A percentile compares a stretch with the other conserved stretches of the same genome.
Evolutionary conservation across 2,329 filamentous ascomycete species (phyloP).

Genomic region (Colletotrichum caudatum): DNA sequence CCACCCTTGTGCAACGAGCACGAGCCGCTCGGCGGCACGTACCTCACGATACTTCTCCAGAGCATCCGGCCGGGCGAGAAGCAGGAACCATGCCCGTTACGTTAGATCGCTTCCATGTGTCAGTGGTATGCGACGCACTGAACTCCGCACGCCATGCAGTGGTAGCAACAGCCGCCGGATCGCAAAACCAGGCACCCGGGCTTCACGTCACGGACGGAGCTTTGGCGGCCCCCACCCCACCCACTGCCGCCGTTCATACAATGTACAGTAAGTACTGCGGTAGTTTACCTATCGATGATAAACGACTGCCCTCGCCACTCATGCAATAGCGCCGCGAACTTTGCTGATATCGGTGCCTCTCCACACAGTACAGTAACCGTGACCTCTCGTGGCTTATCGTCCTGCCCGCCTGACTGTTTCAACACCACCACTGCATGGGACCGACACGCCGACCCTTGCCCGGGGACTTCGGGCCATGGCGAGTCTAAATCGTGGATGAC

Average conservation of each 20-base stretch:
- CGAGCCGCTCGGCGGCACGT: slow-evolving; percentile 13
- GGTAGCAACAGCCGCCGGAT: slow-evolving; percentile 20
- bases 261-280: no score
- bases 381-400: slow-evolving; percentile 17
- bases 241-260: neutral
- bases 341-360: slow-evolving; percentile 22
- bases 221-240: neutral
- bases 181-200: slow-evolving; percentile 25
- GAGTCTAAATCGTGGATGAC: slow-evolving; percentile 33
- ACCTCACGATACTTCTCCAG: slow-evolving; percentile 16
- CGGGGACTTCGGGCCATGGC: slow-evolving; percentile 7
- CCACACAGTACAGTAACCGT: slow-evolving; percentile 9
- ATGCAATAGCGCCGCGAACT: slow-evolving; percentile 28
- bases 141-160: slow-evolving; percentile 4
- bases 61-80: slow-evolving; percentile 11
- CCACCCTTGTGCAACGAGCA: slow-evolving; percentile 1
- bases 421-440: slow-evolving; percentile 20
- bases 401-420: slow-evolving; percentile 35
- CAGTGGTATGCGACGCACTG: slow-evolving; percentile 34
- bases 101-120: slow-evolving; percentile 34
- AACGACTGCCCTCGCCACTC: slow-evolving; percentile 25
- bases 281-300: neutral
- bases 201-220: slow-evolving; percentile 28
- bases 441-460: slow-evolving; percentile 35
- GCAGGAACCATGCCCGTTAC: slow-evolving; percentile 29